These are phyloP conservation scores for Colletotrichum sp. DNA, from an alignment of 2,329 filamentous ascomycete genomes.

Conservation along the genomic window DNA sequence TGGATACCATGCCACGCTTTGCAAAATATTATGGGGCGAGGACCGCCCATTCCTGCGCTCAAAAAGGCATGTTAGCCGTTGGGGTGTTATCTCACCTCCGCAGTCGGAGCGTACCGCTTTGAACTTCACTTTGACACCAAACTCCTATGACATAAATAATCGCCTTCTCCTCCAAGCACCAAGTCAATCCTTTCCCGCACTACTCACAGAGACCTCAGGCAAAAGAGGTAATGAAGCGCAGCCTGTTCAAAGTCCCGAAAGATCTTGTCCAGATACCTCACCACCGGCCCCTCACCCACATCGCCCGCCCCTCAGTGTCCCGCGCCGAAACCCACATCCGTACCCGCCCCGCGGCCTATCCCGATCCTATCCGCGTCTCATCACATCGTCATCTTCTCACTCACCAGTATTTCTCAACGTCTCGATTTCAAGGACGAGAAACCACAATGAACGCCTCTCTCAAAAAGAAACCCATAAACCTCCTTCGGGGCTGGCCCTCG, in stretches of 20 bases:
- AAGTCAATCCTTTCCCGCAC: not conserved
- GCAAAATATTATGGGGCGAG: not conserved
- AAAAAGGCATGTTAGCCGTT: not conserved
- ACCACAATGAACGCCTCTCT: not conserved
- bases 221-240: not conserved
- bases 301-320: not conserved
- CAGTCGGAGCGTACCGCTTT: slow-evolving; percentile 1
- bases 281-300: not conserved
- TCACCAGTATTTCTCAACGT: not conserved
- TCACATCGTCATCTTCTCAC: not conserved
- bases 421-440: too few relatives aligned
- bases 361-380: not conserved
- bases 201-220: not conserved
- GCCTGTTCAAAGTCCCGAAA: not conserved
- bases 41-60: not conserved
- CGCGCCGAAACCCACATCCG: not conserved
- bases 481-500: slow-evolving; percentile 73
- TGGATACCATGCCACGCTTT: not conserved
- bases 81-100: not conserved
- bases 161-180: not conserved
- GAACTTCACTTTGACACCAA: not conserved
- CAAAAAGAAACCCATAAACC: slow-evolving; percentile 59
- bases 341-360: not conserved
- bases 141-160: not conserved
- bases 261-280: not conserved